A percentile compares a stretch with the other conserved stretches of the same genome.
These are phyloP conservation scores for Coffea eugenioides DNA, from an alignment of 257 asterid genomes.

Conservation along the genomic window DNA sequence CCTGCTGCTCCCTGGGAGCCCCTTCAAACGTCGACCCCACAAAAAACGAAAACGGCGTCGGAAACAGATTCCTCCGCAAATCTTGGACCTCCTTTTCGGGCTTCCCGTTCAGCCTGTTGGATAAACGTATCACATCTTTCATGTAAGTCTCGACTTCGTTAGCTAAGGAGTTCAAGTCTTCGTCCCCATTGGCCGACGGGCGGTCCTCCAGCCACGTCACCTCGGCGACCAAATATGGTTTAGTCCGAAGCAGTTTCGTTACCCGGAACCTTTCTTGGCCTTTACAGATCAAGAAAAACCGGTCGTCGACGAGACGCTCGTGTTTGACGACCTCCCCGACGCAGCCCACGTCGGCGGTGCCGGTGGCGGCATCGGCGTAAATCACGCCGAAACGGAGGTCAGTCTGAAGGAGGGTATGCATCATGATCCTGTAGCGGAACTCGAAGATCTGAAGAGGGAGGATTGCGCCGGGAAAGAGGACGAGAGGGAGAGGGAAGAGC, in stretches of 20 bases:
- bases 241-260: constrained; percentile 62
- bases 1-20: constrained; percentile 97
- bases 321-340: constrained; percentile 92
- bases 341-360: constrained; percentile 90
- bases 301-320: constrained; percentile 90
- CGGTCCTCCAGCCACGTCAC: constrained; percentile 96
- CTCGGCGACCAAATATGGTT: constrained; percentile 89
- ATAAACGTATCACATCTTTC: constrained; percentile 86
- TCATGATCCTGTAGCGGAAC: constrained; percentile 94
- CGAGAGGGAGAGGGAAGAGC: constrained; percentile 85
- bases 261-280: constrained; percentile 97
- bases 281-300: constrained; percentile 85
- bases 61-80: constrained; percentile 76
- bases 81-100: constrained; percentile 82
- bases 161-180: constrained; percentile 66
- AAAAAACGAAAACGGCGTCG: constrained; percentile 93
- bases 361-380: constrained; percentile 79
- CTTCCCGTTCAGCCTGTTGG: constrained; percentile 82
- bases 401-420: constrained; percentile 95
- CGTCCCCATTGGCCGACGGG: constrained; percentile 63
- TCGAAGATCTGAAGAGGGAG: constrained; percentile 94
- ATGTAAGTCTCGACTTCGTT: constrained; percentile 71
- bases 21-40: constrained; percentile 95
- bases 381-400: constrained; percentile 98
- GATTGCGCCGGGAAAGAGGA: constrained; percentile 91